phyloP scores from a whole-genome alignment of 2,329 filamentous ascomycete species.

The Magnaporthales sp. region DNA sequence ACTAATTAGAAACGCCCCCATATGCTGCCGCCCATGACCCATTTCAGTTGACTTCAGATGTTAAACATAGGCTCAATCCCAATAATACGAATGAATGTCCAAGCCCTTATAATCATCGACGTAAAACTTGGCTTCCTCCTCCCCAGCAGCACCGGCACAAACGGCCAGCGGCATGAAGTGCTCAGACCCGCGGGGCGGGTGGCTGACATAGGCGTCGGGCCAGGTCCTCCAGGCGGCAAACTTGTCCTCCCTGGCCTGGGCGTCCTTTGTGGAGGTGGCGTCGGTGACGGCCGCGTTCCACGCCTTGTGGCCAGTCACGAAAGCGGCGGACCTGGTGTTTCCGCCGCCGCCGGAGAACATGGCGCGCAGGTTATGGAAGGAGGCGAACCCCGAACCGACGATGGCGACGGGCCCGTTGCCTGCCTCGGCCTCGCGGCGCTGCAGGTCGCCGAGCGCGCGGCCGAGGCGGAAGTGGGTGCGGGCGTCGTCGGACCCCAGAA shows the following conservation, averaged over 20 bases:
- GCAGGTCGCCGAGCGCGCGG: constrained; percentile 38
- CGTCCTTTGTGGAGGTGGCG: constrained; percentile 24
- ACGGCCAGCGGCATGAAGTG: constrained; percentile 53
- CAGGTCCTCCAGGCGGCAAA: constrained; percentile 38
- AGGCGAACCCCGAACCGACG: constrained; percentile 51
- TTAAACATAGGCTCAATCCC: constrained; percentile 21
- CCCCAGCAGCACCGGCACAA: constrained; percentile 40
- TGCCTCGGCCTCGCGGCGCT: constrained; percentile 29
- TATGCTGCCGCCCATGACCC: not conserved
- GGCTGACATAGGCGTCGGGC: constrained; percentile 40
- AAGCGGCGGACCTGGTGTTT: constrained; percentile 9
- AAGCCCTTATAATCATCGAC: constrained; percentile 38
- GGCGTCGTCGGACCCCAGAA: constrained; percentile 42
- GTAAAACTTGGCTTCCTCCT: constrained; percentile 34
- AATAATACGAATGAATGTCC: constrained; percentile 48
- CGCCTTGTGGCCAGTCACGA: constrained; percentile 18
- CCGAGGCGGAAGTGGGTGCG: constrained; percentile 41
- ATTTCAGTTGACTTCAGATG: not conserved
- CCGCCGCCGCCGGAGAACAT: constrained; percentile 28
- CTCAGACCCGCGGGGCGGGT: constrained; percentile 43
- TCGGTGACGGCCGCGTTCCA: constrained; percentile 40
- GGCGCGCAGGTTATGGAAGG: constrained; percentile 43
- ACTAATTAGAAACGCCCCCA: not conserved
- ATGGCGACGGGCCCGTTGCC: constrained; percentile 46
- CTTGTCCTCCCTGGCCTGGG: constrained; percentile 25